Conservation (phyloP, 2,329 filamentous ascomycete species). For the Simplicillium aogashimaense region DNA sequence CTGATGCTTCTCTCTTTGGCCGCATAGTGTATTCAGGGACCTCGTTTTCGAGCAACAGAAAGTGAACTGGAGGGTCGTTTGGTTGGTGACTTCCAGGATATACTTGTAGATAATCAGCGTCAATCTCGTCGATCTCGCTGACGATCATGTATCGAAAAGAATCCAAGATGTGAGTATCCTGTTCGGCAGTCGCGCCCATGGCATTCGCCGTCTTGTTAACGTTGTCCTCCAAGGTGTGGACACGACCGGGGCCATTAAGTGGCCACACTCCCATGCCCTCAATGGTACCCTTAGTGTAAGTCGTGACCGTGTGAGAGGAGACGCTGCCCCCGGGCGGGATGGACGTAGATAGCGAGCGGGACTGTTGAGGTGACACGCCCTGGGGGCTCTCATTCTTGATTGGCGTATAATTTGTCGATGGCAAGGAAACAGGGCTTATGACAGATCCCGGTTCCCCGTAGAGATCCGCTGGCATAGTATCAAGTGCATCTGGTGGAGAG, state of each 20-base stretch:
- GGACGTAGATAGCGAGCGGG: too few species aligned
- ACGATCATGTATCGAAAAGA: constrained; percentile 36
- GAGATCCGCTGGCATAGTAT: constrained; percentile 1
- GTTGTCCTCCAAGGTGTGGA: constrained; percentile 30
- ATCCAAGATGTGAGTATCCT: constrained; percentile 34
- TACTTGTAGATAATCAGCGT: constrained; percentile 33
- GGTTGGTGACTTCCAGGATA: constrained; percentile 21
- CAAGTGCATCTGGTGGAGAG: too few species aligned
- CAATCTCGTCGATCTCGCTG: constrained; percentile 31
- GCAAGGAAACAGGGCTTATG: constrained; percentile 1
- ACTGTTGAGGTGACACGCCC: too few species aligned
- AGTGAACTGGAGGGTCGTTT: constrained; percentile 32
- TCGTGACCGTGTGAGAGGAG: constrained; percentile 2
- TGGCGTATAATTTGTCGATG: background rate
- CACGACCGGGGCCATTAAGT: constrained; percentile 7
- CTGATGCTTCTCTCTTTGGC: constrained; percentile 25
- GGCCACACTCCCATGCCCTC: constrained; percentile 8
- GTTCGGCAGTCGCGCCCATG: constrained; percentile 33
- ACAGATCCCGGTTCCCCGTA: background rate
- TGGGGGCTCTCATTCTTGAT: too few species aligned
- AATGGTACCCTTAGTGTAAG: constrained; percentile 4
- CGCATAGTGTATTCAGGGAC: constrained; percentile 31
- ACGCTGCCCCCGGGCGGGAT: too few species aligned
- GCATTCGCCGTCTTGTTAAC: constrained; percentile 30
- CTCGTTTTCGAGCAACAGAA: constrained; percentile 31